Evolutionary conservation across 305 asterid species (phyloP).

Genomic region (Ilex paraguariensis): DNA sequence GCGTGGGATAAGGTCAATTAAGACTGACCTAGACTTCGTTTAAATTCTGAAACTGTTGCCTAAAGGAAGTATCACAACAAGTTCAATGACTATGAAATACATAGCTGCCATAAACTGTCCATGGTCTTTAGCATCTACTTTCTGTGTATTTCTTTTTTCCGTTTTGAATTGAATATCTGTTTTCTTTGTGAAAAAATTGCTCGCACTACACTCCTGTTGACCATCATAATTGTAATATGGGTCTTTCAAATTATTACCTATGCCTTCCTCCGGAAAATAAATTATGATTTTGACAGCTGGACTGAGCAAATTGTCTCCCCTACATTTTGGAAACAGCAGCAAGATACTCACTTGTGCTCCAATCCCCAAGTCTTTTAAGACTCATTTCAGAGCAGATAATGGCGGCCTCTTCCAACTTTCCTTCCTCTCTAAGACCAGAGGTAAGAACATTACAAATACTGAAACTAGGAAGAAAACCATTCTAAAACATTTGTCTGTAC

Average conservation of each 20-base stretch:
- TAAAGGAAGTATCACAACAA: no score
- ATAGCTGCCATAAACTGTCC: no score
- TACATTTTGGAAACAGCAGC: slow-evolving; percentile 10
- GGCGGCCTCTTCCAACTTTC: slow-evolving; percentile 42
- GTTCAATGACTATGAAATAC: no score
- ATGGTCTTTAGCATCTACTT: no score
- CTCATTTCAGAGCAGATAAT: slow-evolving; percentile 59
- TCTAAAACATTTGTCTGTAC: slow-evolving; percentile 60
- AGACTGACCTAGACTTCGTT: no score
- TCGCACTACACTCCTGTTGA: no score
- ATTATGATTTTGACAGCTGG: background rate
- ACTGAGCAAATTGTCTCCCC: background rate
- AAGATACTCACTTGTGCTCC: slow-evolving; percentile 20
- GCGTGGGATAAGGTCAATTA: no score
- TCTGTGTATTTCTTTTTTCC: no score
- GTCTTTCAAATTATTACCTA: background rate
- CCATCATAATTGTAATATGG: background rate
- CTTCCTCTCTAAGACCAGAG: slow-evolving; percentile 55
- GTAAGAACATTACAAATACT: slow-evolving; percentile 42
- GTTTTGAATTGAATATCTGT: no score
- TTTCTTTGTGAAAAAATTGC: no score
- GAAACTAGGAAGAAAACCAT: slow-evolving; percentile 39
- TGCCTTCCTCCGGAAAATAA: background rate
- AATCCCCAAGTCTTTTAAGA: slow-evolving; percentile 42
- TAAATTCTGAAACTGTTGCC: no score